A percentile compares a stretch with the other conserved stretches of the same genome.
phyloP scores from a whole-genome alignment of 345 rosid genomes.

The Salix viminalis region DNA sequence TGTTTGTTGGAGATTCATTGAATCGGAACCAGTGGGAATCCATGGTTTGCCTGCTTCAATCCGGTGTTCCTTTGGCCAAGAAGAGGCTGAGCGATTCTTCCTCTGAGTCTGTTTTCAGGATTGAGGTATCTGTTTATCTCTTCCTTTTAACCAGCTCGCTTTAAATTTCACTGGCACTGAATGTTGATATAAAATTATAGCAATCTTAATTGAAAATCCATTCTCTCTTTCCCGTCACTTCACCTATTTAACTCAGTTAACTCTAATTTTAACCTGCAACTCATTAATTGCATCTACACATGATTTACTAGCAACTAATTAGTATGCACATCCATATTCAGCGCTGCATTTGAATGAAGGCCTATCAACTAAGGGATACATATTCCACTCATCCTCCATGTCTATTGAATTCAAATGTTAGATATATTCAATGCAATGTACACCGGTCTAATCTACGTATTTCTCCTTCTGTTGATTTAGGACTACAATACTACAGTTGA shows the following conservation, averaged over 20 bases:
- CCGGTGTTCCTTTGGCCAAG: constrained; percentile 31
- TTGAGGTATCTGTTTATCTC: constrained; percentile 33
- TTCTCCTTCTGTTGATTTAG: constrained; percentile 24
- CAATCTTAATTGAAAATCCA: background rate
- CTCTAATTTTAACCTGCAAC: background rate
- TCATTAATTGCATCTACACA: background rate
- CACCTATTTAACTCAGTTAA: background rate
- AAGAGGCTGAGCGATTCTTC: constrained; percentile 39
- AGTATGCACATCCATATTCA: background rate
- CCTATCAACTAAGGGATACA: background rate
- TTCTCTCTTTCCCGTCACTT: background rate
- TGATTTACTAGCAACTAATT: background rate
- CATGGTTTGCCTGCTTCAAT: constrained; percentile 61
- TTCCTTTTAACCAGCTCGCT: background rate
- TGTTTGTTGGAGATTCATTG: constrained; percentile 67
- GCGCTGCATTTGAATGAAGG: background rate
- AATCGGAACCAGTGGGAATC: constrained; percentile 65
- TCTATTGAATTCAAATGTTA: background rate
- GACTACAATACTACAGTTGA: constrained; percentile 54
- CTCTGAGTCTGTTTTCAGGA: constrained; percentile 28
- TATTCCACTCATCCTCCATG: background rate
- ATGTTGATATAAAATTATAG: background rate
- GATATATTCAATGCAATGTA: background rate
- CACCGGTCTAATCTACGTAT: background rate
- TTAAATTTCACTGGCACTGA: background rate